Percentiles rank a stretch among this genome's conserved stretches.
These are phyloP conservation scores for Ophiosphaerella korrae DNA, from an alignment of 2,329 filamentous ascomycete species.

Conservation along the genomic window DNA sequence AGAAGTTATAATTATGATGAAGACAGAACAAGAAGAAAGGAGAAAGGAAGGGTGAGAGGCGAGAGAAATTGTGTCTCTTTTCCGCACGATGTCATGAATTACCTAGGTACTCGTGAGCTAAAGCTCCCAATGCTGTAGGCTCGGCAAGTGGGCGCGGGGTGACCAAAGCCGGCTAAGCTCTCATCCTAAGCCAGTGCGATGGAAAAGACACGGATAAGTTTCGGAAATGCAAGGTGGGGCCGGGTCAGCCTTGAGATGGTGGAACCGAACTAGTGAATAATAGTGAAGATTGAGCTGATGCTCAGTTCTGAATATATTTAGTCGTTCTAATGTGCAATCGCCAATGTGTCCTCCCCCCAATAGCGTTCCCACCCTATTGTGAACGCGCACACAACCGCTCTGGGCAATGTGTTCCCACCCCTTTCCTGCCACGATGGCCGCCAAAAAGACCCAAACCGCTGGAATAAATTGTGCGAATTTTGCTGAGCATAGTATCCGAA, in stretches of 20 bases:
- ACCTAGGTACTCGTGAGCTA: slow-evolving; percentile 20
- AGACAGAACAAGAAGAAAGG: not conserved
- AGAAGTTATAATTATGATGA: not conserved
- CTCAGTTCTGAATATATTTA: not conserved
- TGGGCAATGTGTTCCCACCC: not conserved
- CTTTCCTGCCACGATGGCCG: slow-evolving; percentile 8
- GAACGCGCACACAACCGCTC: not conserved
- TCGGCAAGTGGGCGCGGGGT: slow-evolving; percentile 44
- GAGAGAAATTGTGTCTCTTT: slow-evolving; percentile 8
- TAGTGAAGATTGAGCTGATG: not conserved
- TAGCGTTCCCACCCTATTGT: not conserved
- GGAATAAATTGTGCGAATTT: slow-evolving; percentile 14
- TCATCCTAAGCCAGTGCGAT: slow-evolving; percentile 25
- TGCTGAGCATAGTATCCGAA: slow-evolving; percentile 4
- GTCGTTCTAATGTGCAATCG: not conserved
- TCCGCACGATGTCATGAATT: slow-evolving; percentile 16
- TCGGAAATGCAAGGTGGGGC: slow-evolving; percentile 4
- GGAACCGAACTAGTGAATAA: not conserved
- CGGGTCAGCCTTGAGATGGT: too few relatives aligned
- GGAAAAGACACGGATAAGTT: slow-evolving; percentile 19
- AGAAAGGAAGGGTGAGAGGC: slow-evolving; percentile 3
- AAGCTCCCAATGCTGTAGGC: slow-evolving; percentile 33
- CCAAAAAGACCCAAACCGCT: slow-evolving; percentile 16
- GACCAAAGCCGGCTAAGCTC: slow-evolving; percentile 27
- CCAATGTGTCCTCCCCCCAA: not conserved